Evolutionary conservation across 306 rosid genomes (phyloP), one percentile per base, ranked within the genome.

Genomic region (Clitoria ternatea): DNA sequence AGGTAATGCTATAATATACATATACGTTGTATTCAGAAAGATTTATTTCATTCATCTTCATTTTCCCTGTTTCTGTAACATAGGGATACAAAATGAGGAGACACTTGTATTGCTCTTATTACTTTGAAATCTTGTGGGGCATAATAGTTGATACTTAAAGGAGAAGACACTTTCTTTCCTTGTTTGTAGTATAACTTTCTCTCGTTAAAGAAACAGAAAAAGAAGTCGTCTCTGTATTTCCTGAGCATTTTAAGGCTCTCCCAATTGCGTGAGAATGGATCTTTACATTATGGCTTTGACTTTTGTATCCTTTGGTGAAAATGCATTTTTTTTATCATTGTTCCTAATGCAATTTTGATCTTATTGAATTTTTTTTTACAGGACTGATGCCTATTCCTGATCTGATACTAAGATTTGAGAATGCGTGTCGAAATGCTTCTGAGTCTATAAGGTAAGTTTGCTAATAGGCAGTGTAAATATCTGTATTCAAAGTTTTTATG

Each of bases 351-450:
- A 14, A 62, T 36, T 26, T 42, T 66, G 40, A 48, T 79, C 53
- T 6, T 18, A 42, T 45, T 78, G n/a, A 20, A 2, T 19, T 22
- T 73, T 57, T 1, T 65, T 50, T 80, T 45, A 56, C 91, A 94
- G 98, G 92, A 67, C 53, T 85, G 87, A 84, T 89, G 83, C 72
- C 97, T 77, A 70, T 94, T 69, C 86, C 96, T 52, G 98, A 94
- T 66, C 79, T 94, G 71, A 89, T 94, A 79, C 79, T 83, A 40
- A 83, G 85, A 59, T 82, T 90, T 9, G 98, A 94, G 70, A 74
- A 74, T 40, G 87, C 87, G 53, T 94, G 98, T 72, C 86, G 98
- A 62, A 68, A 79, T 69, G 89, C 86, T 80, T 94, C 96, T 10
- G 88, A 89, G 82, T 84, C 91, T 44, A 85, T 91, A 61, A 89